Percentiles rank a stretch among this genome's conserved stretches.
These are phyloP conservation scores for Cylindrotheca closterium DNA, from an alignment of 108 stramenopile genomes.

Conservation along the genomic window DNA sequence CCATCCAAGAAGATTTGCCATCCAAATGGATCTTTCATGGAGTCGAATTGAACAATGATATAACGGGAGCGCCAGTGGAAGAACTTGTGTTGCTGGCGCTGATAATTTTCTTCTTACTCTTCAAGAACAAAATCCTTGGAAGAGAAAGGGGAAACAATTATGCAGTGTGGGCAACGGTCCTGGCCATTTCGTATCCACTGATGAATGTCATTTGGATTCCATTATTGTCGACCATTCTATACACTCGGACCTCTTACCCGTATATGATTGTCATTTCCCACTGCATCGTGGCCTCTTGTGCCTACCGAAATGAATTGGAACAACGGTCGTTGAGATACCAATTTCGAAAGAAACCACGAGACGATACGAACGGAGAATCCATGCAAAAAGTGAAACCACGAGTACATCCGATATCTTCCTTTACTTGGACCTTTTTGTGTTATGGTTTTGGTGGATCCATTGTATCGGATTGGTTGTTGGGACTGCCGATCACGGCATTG, in stretches of 20 bases:
- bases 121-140: conserved; percentile 7
- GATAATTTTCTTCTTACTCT: conserved; percentile 10
- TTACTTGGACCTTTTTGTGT: conserved; percentile 21
- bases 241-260: conserved; percentile 29
- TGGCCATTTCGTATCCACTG: conserved; percentile 7
- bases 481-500: conserved; percentile 30
- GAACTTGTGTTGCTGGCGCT: background rate
- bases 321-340: conserved; percentile 9
- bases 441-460: conserved; percentile 41
- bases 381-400: too few relatives aligned
- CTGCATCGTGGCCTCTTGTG: conserved; percentile 24
- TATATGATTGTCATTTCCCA: conserved; percentile 30
- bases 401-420: too few relatives aligned
- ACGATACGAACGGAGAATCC: too few relatives aligned
- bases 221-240: conserved; percentile 23
- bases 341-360: too few relatives aligned
- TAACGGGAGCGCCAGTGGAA: conserved; percentile 10
- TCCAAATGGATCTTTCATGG: conserved; percentile 8
- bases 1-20: conserved; percentile 3
- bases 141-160: background rate
- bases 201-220: conserved; percentile 19
- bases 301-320: conserved; percentile 26
- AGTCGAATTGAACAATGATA: conserved; percentile 8
- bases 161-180: conserved; percentile 18
- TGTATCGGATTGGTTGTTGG: conserved; percentile 37